These are phyloP conservation scores for Rutstroemia sp. DNA, from an alignment of 2,329 filamentous ascomycete genomes.

Conservation along the genomic window DNA sequence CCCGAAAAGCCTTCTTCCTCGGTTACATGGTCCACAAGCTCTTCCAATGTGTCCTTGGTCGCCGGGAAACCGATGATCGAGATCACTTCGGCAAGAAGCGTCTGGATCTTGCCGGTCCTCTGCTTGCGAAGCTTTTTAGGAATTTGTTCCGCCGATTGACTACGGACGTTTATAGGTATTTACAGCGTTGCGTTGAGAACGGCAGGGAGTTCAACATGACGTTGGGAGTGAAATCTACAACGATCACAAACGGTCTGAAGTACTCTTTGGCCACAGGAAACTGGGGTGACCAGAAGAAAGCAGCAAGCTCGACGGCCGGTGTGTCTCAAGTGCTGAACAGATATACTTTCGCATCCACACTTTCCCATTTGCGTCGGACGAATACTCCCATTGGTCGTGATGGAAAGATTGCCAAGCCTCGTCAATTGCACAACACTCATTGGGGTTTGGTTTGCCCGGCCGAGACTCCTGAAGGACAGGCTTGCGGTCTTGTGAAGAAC, in stretches of 20 bases:
- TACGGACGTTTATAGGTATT: constrained; percentile 81
- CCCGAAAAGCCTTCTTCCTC: constrained; percentile 93
- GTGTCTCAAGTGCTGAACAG: constrained; percentile 97
- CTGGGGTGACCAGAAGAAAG: constrained; percentile 99
- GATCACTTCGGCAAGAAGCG: constrained; percentile 99
- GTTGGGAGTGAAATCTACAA: constrained; percentile 83
- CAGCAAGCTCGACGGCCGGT: constrained; percentile 87
- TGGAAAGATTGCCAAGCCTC: constrained; percentile 95
- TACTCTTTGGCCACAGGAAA: constrained; percentile 97
- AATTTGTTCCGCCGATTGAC: constrained; percentile 86
- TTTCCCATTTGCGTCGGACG: constrained; percentile 93
- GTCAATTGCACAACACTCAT: constrained; percentile 96
- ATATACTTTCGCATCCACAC: constrained; percentile 92
- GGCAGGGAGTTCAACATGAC: constrained; percentile 85
- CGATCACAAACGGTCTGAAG: constrained; percentile 87
- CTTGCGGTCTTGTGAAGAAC: constrained; percentile 97
- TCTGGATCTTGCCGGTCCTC: constrained; percentile 85
- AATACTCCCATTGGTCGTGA: constrained; percentile 97
- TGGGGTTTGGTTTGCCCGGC: constrained; percentile 97
- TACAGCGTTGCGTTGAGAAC: constrained; percentile 86
- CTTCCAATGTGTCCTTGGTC: constrained; percentile 84
- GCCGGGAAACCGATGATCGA: constrained; percentile 90
- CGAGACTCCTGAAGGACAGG: constrained; percentile 96
- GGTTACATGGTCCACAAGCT: constrained; percentile 98
- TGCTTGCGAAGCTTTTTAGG: constrained; percentile 94